phyloP scores from a whole-genome alignment of 768 basidiomycete genomes.

The Gymnopilus dilepis region DNA sequence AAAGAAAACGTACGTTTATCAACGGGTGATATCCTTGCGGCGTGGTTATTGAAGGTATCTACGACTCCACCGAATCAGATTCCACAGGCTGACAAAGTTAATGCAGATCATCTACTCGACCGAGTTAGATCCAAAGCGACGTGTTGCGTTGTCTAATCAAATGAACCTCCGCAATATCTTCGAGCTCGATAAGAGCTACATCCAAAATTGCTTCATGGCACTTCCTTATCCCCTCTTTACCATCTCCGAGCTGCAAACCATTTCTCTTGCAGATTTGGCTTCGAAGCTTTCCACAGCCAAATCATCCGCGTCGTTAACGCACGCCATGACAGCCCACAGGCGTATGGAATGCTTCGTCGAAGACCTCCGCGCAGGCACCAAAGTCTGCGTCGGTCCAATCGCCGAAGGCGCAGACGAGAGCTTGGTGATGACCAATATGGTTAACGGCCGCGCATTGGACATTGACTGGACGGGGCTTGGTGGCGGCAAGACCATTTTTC shows the following conservation, averaged over 20 bases:
- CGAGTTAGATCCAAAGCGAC: conserved; percentile 30
- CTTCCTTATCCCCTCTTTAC: conserved; percentile 44
- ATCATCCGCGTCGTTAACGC: conserved; percentile 24
- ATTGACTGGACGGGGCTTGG: conserved; percentile 41
- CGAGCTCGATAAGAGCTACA: conserved; percentile 32
- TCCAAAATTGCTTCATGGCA: conserved; percentile 42
- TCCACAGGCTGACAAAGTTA: conserved; percentile 21
- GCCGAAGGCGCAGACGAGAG: conserved; percentile 38
- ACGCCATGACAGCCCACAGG: conserved; percentile 33
- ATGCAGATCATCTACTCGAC: conserved; percentile 34
- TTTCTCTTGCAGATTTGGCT: conserved; percentile 31
- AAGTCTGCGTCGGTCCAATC: conserved; percentile 26
- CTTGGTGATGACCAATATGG: conserved; percentile 41
- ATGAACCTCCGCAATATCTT: conserved; percentile 37
- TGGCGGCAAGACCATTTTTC: conserved; percentile 36
- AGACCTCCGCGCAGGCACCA: conserved; percentile 2
- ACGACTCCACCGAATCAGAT: neutral
- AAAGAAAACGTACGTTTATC: conserved; percentile 24
- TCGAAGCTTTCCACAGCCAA: conserved; percentile 16
- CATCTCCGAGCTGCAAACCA: conserved; percentile 34
- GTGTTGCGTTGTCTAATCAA: conserved; percentile 39
- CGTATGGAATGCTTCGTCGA: neutral
- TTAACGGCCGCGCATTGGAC: conserved; percentile 41
- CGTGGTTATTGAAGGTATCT: conserved; percentile 44
- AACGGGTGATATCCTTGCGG: conserved; percentile 44